Conservation (phyloP, 306 rosid genomes). For the Cucumis melo region DNA sequence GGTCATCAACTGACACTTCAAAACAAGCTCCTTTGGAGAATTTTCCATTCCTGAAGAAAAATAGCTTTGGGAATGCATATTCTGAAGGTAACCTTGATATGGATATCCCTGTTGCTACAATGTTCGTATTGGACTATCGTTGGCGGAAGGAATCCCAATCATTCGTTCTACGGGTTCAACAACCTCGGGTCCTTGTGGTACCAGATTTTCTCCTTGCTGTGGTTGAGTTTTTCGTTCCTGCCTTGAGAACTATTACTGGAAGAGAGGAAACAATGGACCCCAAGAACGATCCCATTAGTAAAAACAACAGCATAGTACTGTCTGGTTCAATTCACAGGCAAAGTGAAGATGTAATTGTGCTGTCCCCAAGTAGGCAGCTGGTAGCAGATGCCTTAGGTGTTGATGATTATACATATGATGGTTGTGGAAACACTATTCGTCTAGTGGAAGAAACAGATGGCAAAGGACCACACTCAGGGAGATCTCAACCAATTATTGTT, state of each 20-base stretch:
- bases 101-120: conserved; percentile 65
- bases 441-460: conserved; percentile 54
- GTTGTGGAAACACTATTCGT: conserved; percentile 73
- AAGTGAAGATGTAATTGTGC: conserved; percentile 64
- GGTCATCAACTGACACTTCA: conserved; percentile 66
- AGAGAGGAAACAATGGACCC: conserved; percentile 87
- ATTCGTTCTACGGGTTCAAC: conserved; percentile 81
- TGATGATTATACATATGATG: conserved; percentile 79
- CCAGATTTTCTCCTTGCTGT: conserved; percentile 97
- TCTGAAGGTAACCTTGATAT: conserved; percentile 26
- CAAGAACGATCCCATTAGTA: conserved; percentile 66
- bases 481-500: conserved; percentile 64
- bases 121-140: conserved; percentile 90
- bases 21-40: conserved; percentile 54
- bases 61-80: conserved; percentile 31
- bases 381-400: conserved; percentile 61
- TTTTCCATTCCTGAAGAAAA: conserved; percentile 35
- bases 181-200: conserved; percentile 90
- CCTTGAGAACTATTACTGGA: conserved; percentile 79
- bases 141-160: conserved; percentile 72
- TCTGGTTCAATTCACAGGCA: conserved; percentile 58
- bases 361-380: conserved; percentile 70
- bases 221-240: conserved; percentile 90
- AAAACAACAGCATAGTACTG: conserved; percentile 46
- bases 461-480: conserved; percentile 33